Evolutionary conservation across 192 early-diverging fungal species (phyloP).

Genomic region (Coemansia sp.): DNA sequence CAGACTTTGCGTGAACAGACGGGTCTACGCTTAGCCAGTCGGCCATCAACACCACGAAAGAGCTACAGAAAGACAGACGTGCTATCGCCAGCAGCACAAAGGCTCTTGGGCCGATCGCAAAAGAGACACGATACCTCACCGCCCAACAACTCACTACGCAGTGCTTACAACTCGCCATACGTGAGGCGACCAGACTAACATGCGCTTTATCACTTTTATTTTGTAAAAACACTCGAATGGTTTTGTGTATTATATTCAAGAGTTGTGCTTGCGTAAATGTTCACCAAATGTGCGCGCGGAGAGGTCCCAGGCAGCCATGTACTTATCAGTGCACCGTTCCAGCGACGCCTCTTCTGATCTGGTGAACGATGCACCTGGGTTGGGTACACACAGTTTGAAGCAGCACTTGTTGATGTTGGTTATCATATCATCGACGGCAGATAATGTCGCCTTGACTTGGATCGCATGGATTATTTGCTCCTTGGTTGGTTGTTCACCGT

Average conservation of each 20-base stretch:
- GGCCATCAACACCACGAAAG: neutral
- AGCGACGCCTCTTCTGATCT: constrained; percentile 73
- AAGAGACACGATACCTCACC: neutral
- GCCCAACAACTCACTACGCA: constrained; percentile 9
- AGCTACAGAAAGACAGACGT: neutral
- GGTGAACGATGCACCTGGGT: constrained; percentile 69
- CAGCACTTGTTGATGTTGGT: constrained; percentile 90
- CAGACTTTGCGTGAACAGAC: constrained; percentile 20
- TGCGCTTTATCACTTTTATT: neutral
- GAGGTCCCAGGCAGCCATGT: constrained; percentile 86
- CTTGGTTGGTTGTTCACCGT: constrained; percentile 46
- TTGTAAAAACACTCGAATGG: neutral
- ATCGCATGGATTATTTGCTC: constrained; percentile 78
- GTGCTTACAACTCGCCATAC: constrained; percentile 41
- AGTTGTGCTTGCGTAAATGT: neutral
- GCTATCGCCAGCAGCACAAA: constrained; percentile 40
- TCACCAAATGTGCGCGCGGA: constrained; percentile 47
- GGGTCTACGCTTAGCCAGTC: constrained; percentile 12
- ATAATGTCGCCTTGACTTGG: constrained; percentile 77
- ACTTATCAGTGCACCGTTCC: constrained; percentile 82
- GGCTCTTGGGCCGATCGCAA: constrained; percentile 20
- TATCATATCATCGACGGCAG: constrained; percentile 81
- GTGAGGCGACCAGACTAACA: constrained; percentile 3
- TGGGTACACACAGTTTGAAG: constrained; percentile 77
- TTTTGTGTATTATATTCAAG: neutral